Conservation (phyloP, 1,139 yeast species). For the Candida mesenterica region DNA sequence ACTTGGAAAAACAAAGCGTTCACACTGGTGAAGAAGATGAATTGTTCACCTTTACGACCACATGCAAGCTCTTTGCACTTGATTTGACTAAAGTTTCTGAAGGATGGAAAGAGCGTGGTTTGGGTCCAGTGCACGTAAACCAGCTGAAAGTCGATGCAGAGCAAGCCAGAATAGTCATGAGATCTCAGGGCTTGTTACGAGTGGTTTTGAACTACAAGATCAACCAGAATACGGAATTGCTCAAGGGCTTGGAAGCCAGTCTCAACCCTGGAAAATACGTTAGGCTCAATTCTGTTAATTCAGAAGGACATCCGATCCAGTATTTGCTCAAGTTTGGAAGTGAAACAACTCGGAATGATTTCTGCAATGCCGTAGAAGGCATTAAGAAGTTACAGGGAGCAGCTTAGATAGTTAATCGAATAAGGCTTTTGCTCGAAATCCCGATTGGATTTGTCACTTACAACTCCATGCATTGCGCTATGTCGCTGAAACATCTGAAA, state of each 20-base stretch:
- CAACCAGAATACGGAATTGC: constrained; percentile 52
- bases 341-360: constrained; percentile 56
- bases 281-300: constrained; percentile 52
- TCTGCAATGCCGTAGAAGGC: constrained; percentile 52
- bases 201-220: constrained; percentile 80
- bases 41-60: constrained; percentile 60
- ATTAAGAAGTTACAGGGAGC: constrained; percentile 21
- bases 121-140: constrained; percentile 83
- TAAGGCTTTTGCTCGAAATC: too few relatives aligned
- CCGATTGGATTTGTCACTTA: too few relatives aligned
- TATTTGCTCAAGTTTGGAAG: constrained; percentile 75
- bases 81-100: constrained; percentile 59
- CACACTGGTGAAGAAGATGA: constrained; percentile 94
- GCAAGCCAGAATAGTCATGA: constrained; percentile 70
- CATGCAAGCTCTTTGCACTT: constrained; percentile 78
- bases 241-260: constrained; percentile 84
- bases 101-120: constrained; percentile 97
- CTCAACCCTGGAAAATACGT: constrained; percentile 75
- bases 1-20: constrained; percentile 50
- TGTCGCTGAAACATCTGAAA: too few relatives aligned
- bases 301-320: constrained; percentile 70
- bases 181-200: constrained; percentile 82
- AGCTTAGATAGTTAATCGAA: too few relatives aligned
- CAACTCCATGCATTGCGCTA: too few relatives aligned
- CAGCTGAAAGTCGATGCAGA: constrained; percentile 36